A percentile compares a stretch with the other conserved stretches of the same genome.
These are phyloP conservation scores for Colletotrichum higginsianum DNA, from an alignment of 2,329 filamentous ascomycete genomes.

Conservation along the genomic window DNA sequence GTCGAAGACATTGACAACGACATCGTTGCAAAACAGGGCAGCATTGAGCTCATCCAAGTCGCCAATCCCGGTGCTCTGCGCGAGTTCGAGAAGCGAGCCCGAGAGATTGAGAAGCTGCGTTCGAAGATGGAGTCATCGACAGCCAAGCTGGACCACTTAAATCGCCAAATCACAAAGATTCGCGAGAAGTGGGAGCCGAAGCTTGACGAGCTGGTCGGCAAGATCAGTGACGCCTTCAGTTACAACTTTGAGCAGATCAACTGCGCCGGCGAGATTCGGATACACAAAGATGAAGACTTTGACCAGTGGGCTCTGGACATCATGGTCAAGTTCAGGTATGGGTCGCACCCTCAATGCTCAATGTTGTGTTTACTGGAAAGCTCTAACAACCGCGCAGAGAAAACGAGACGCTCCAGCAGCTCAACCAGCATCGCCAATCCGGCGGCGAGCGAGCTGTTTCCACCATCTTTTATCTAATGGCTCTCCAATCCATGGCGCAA, in stretches of 20 bases:
- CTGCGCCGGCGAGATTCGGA: constrained; percentile 89
- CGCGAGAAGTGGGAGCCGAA: constrained; percentile 85
- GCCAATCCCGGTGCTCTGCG: constrained; percentile 82
- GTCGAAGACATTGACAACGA: constrained; percentile 79
- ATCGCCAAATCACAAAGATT: constrained; percentile 74
- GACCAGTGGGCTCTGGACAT: constrained; percentile 95
- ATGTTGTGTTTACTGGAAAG: background rate
- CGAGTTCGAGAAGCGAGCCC: constrained; percentile 82
- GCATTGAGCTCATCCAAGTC: constrained; percentile 84
- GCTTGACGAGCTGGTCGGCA: constrained; percentile 81
- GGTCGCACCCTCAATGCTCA: constrained; percentile 29
- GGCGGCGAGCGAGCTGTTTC: constrained; percentile 96
- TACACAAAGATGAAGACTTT: constrained; percentile 94
- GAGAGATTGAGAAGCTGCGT: constrained; percentile 77
- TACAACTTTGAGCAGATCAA: constrained; percentile 96
- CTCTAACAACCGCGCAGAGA: constrained; percentile 65
- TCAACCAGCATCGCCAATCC: constrained; percentile 94
- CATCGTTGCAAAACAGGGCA: constrained; percentile 80
- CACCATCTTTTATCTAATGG: constrained; percentile 99
- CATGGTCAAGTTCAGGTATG: constrained; percentile 92
- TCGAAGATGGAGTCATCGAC: constrained; percentile 69
- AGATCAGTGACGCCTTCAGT: constrained; percentile 91
- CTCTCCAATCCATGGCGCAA: constrained; percentile 91
- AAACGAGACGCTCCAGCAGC: constrained; percentile 84
- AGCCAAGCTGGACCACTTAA: constrained; percentile 68